phyloP scores from a whole-genome alignment of 108 stramenopile genomes.

The Cyclostephanos tholiformis region DNA sequence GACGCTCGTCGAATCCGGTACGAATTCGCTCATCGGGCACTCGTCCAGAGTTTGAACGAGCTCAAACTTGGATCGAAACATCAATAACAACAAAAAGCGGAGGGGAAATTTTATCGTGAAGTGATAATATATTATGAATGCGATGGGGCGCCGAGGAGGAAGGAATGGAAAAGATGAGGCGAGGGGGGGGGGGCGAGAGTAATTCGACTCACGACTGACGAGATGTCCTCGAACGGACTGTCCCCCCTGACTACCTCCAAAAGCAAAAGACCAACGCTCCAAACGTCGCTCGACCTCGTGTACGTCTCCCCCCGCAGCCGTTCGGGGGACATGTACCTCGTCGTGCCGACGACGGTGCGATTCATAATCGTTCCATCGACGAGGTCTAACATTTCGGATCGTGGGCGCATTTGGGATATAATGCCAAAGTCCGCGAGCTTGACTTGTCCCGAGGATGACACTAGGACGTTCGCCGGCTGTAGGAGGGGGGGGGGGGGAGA shows the following conservation, averaged over 20 bases:
- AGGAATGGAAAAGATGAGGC: not conserved
- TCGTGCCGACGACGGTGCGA: constrained; percentile 85
- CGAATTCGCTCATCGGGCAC: constrained; percentile 25
- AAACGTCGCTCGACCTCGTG: constrained; percentile 80
- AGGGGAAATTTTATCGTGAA: too few relatives aligned
- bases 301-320: constrained; percentile 79
- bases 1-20: constrained; percentile 33
- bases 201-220: constrained; percentile 58
- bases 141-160: too few relatives aligned
- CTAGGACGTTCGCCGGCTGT: constrained; percentile 83
- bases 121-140: too few relatives aligned
- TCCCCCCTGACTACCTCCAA: constrained; percentile 67
- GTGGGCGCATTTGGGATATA: constrained; percentile 33
- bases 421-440: constrained; percentile 96
- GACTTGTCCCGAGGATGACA: constrained; percentile 71
- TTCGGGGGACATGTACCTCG: constrained; percentile 90
- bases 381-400: too few relatives aligned
- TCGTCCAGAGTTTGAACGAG: constrained; percentile 45
- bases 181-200: not conserved
- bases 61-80: constrained; percentile 19
- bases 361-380: constrained; percentile 55
- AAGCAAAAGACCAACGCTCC: constrained; percentile 88
- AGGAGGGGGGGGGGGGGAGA: not conserved
- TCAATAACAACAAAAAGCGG: not conserved
- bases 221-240: constrained; percentile 58